Base-by-base conservation (phyloP, 2,329 filamentous ascomycete genomes). In the Parafenestella ontariensis region DNA sequence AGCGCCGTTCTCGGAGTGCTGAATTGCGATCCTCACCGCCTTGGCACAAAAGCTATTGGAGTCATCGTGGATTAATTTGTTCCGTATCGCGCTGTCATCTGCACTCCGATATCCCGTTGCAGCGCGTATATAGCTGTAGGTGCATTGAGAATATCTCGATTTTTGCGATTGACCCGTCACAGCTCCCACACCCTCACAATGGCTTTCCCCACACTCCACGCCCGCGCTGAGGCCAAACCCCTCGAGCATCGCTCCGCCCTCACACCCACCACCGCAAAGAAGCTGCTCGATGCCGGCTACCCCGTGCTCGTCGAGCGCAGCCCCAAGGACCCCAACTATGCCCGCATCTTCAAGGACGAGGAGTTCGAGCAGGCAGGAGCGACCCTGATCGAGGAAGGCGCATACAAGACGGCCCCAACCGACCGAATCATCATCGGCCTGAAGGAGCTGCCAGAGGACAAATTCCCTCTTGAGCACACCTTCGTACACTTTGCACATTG, bases 401-500 rank as follows among this genome's bases (percentile, higher is more conserved):
- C 70, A 49, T 78, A 76, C 76, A 68, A 72, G 55, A 67, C 62
- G 0, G 73, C 73, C 10, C 72, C 76, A 48, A 68, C 61, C 28
- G 74, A 77, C 58, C 71, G 65, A 60, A 75, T 78, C 59, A 76
- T 78, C 62, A 73, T 78, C 45, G 76, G 76, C 28, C 60, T 78
- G 29, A 78, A 78, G 64, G 76, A 78, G 65, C 69, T 78, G 21
- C 73, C 73, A 13, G 74, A 77, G 43, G 72, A 69, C 26, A 65
- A 75, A 8, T 73, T 71, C 42, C 72, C 76, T 4, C 70, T 78
- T 46, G 63, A 70, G 55, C 74, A 78, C 61, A 76, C 73, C 0
- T 74, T 77, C 49, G 72, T 78, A 6, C 74, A 77, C 58, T 78
- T 78, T 62, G 73, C 73, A 13, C 76, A 78, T 58, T 77, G 74